Conservation (phyloP, 164 flowering plant genomes). For the Cinnamomum chago region DNA sequence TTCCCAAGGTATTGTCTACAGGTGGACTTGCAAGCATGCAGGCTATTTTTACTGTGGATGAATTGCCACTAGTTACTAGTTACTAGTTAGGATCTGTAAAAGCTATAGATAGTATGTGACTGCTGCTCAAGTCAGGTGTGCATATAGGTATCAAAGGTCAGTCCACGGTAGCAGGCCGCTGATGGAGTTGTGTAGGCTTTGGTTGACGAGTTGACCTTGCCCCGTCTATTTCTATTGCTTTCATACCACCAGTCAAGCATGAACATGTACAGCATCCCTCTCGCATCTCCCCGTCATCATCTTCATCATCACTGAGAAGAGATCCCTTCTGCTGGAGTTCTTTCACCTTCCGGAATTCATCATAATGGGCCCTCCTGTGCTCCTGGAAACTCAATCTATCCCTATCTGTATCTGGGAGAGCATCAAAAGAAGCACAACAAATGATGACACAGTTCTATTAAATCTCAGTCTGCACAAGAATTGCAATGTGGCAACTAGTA, state of each 20-base stretch:
- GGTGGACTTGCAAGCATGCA: too few species aligned
- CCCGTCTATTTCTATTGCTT: constrained; percentile 35
- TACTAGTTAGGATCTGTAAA: too few species aligned
- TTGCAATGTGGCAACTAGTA: background rate
- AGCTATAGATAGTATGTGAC: too few species aligned
- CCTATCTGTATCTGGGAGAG: constrained; percentile 34
- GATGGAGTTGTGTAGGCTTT: background rate
- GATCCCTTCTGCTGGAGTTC: constrained; percentile 63
- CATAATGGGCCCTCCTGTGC: constrained; percentile 80
- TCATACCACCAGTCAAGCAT: constrained; percentile 33
- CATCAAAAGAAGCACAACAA: background rate
- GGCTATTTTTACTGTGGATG: too few species aligned
- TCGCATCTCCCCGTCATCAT: constrained; percentile 30
- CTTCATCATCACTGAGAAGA: constrained; percentile 41
- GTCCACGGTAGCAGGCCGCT: too few species aligned
- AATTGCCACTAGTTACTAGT: too few species aligned
- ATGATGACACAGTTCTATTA: background rate
- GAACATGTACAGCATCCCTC: constrained; percentile 26
- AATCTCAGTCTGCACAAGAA: background rate
- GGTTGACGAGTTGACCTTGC: constrained; percentile 3
- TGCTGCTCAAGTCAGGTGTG: too few species aligned
- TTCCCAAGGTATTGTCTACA: too few species aligned
- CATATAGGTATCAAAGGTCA: too few species aligned
- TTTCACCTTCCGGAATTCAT: constrained; percentile 77
- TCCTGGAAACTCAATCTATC: constrained; percentile 55